These are phyloP conservation scores for Diaporthe sp. DNA, from an alignment of 2,329 filamentous ascomycete species.

Conservation along the genomic window DNA sequence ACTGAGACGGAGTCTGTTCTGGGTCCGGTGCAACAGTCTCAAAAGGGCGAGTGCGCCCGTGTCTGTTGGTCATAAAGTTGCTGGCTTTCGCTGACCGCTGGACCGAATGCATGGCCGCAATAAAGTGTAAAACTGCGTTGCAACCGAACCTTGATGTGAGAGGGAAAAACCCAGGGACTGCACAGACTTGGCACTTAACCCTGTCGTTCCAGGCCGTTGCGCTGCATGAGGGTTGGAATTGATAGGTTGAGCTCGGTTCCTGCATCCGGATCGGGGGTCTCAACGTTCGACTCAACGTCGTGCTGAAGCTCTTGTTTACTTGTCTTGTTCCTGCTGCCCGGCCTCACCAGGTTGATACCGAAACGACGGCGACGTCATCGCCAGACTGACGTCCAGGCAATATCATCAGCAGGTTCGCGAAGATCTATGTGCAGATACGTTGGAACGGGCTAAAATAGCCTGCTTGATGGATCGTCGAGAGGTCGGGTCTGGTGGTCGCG, in stretches of 20 bases:
- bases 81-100: background rate
- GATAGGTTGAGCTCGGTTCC: constrained; percentile 21
- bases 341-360: background rate
- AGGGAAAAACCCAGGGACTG: background rate
- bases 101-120: background rate
- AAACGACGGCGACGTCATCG: background rate
- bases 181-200: constrained; percentile 16
- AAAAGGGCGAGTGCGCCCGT: constrained; percentile 21
- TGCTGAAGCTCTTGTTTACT: background rate
- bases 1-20: background rate
- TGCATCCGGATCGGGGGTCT: constrained; percentile 19
- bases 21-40: background rate
- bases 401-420: background rate
- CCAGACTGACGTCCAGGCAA: background rate
- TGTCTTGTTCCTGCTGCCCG: background rate
- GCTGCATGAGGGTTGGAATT: constrained; percentile 10
- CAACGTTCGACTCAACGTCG: background rate
- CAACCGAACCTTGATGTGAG: background rate
- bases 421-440: background rate
- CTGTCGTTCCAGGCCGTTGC: background rate
- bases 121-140: background rate
- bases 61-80: background rate
- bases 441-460: constrained; percentile 15
- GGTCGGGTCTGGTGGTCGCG: constrained; percentile 1
- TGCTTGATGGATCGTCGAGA: background rate